Base-by-base conservation (phyloP, 352 stramenopile genomes). In the Globisporangium abappressorium region DNA sequence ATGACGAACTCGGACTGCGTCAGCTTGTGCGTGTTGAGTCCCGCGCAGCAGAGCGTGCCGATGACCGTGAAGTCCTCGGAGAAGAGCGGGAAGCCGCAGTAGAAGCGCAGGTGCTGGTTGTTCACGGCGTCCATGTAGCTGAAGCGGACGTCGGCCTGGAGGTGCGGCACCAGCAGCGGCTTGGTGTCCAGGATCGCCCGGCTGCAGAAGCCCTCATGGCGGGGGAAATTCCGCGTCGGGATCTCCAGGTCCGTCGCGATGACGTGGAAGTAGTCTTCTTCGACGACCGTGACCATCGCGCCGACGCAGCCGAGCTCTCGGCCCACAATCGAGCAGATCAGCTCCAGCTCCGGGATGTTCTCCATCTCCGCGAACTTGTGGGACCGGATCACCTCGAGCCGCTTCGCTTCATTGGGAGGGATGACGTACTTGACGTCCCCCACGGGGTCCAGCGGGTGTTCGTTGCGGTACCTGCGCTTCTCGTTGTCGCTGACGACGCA, bases 131-230 rank as follows among this genome's bases (percentile, higher is more conserved):
- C 67, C 12, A 73, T 73, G 51, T 73, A 66, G 56, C 66, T 74
- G 51, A 91, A 89, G 51, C 80, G 82, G 34, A 89, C 69, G 66
- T 89, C 79, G 0, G 81, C 72, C 49, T 80, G 78, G 2, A 77
- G 65, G 47, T 90, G 76, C 11, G 78, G 72, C 30, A 85, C 68
- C n/a, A 90, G 72, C 62, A 86, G 65, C 7, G 79, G 81, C 66
- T 80, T 79, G 53, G 70, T n/a, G 11, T 71, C 72, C 78, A 90
- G 85, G 59, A 88, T 72, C 41, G 70, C 78, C 65, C 87, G 77
- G 53, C 74, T 68, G 54, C 81, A 90, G 24, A 88, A 69, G 26
- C 74, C 73, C 65, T 89, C 64, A 18, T 84, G 71, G 18, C 82
- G 80, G 43, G 76, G 70, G 6, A 81, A 68, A 30, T 72, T 63